Conservation (phyloP, 805 yeast genomes). For the Ogataea pini region DNA sequence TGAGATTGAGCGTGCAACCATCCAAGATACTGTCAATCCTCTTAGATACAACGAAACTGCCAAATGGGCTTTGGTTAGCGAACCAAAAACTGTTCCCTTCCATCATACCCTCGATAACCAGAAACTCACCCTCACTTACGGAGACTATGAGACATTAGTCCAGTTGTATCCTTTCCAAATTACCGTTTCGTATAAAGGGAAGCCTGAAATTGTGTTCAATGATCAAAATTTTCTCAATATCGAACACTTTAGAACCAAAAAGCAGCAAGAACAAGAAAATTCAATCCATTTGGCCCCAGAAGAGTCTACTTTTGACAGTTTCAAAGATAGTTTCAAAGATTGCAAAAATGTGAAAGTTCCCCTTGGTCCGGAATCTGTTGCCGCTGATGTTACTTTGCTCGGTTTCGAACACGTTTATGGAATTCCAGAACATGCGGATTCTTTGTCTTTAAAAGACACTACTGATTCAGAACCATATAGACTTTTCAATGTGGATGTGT, state of each 20-base stretch:
- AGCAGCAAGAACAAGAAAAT: slow-evolving; percentile 37
- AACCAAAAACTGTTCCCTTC: slow-evolving; percentile 27
- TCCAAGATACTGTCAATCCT: slow-evolving; percentile 28
- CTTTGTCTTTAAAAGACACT: slow-evolving; percentile 74
- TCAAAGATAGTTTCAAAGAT: slow-evolving; percentile 71
- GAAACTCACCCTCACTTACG: slow-evolving; percentile 36
- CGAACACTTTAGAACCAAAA: slow-evolving; percentile 72
- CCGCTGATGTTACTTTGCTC: slow-evolving; percentile 67
- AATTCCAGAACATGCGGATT: slow-evolving; percentile 95
- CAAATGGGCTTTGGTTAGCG: slow-evolving; percentile 53
- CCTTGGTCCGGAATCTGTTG: slow-evolving; percentile 89
- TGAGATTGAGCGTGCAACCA: slow-evolving; percentile 50
- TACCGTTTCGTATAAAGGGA: slow-evolving; percentile 45
- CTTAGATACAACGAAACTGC: slow-evolving; percentile 61
- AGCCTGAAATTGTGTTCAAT: slow-evolving; percentile 59
- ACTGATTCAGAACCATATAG: slow-evolving; percentile 71
- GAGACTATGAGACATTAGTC: slow-evolving; percentile 48
- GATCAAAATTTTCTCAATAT: slow-evolving; percentile 69
- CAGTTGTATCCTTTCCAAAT: slow-evolving; percentile 51
- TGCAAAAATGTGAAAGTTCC: slow-evolving; percentile 64
- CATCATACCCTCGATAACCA: slow-evolving; percentile 26
- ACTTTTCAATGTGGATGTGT: slow-evolving; percentile 89
- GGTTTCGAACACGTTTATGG: slow-evolving; percentile 75
- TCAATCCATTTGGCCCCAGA: slow-evolving; percentile 49
- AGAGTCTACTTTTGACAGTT: slow-evolving; percentile 68